phyloP scores from a whole-genome alignment of 2,329 filamentous ascomycete genomes.

The Xylaria sp. region DNA sequence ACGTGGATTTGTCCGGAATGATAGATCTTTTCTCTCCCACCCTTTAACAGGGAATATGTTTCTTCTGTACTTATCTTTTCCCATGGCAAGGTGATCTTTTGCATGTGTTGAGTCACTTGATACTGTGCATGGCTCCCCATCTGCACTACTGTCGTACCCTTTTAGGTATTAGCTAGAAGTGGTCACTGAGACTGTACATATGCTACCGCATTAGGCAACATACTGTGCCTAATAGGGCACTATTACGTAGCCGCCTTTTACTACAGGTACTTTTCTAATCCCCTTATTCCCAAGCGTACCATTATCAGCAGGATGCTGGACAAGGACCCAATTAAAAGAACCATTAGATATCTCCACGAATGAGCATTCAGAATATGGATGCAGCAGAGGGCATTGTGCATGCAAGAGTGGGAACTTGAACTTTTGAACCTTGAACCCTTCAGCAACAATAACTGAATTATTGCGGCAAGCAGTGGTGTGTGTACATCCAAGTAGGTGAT shows the following conservation, averaged over 20 bases:
- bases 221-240: background rate
- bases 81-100: too few relatives aligned
- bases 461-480: background rate
- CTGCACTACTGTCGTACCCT: too few relatives aligned
- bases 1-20: too few relatives aligned
- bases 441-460: background rate
- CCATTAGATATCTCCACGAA: background rate
- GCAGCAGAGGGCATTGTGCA: slow-evolving; percentile 2
- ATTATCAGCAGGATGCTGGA: background rate
- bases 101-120: too few relatives aligned
- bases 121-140: too few relatives aligned
- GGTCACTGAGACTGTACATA: too few relatives aligned
- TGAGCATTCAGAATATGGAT: background rate
- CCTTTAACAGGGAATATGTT: too few relatives aligned
- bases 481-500: background rate
- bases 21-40: too few relatives aligned
- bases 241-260: background rate
- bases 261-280: background rate
- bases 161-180: too few relatives aligned
- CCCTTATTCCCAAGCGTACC: background rate
- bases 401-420: slow-evolving; percentile 3
- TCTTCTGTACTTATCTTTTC: too few relatives aligned
- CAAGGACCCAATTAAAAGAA: background rate
- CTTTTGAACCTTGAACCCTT: background rate
- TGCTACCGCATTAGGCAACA: too few relatives aligned